Conservation (phyloP, 2,329 filamentous ascomycete species). For the Sporothrix mexicana region DNA sequence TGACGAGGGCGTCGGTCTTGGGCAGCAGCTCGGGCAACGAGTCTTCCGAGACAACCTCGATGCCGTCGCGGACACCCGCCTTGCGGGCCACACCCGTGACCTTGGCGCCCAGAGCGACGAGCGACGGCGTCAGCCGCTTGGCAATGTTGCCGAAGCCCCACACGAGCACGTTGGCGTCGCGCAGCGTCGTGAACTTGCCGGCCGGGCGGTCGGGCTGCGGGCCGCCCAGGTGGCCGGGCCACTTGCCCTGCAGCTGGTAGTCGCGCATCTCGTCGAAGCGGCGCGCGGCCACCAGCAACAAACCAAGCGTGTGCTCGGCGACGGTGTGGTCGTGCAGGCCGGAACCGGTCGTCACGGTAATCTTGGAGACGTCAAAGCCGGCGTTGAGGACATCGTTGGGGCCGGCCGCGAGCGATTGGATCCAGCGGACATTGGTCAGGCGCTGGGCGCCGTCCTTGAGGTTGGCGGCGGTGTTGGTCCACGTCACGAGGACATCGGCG, state of each 20-base stretch:
- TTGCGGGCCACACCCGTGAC: slow-evolving; percentile 64
- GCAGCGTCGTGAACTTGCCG: slow-evolving; percentile 52
- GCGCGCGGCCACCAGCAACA: slow-evolving; percentile 49
- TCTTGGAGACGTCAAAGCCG: slow-evolving; percentile 50
- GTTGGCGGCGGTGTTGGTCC: slow-evolving; percentile 52
- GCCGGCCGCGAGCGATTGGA: slow-evolving; percentile 57
- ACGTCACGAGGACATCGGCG: slow-evolving; percentile 55
- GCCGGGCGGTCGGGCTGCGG: slow-evolving; percentile 46
- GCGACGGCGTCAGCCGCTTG: slow-evolving; percentile 50
- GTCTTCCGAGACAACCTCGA: slow-evolving; percentile 52
- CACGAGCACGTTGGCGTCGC: slow-evolving; percentile 51
- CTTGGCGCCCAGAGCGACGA: slow-evolving; percentile 56
- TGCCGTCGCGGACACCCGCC: slow-evolving; percentile 59
- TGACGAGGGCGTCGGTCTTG: slow-evolving; percentile 55
- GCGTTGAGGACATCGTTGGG: slow-evolving; percentile 57
- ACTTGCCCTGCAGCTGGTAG: slow-evolving; percentile 51
- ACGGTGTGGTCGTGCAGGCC: slow-evolving; percentile 57
- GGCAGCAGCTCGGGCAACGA: slow-evolving; percentile 48
- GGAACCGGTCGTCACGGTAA: slow-evolving; percentile 52
- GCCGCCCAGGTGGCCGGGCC: slow-evolving; percentile 55
- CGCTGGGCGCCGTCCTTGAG: slow-evolving; percentile 52
- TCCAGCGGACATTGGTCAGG: slow-evolving; percentile 54
- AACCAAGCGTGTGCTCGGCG: slow-evolving; percentile 54
- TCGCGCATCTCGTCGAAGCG: slow-evolving; percentile 54
- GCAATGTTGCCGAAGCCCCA: slow-evolving; percentile 60